Evolutionary conservation across 1,284 basidiomycete species (phyloP).

Genomic region (Trichosporon ovoides): DNA sequence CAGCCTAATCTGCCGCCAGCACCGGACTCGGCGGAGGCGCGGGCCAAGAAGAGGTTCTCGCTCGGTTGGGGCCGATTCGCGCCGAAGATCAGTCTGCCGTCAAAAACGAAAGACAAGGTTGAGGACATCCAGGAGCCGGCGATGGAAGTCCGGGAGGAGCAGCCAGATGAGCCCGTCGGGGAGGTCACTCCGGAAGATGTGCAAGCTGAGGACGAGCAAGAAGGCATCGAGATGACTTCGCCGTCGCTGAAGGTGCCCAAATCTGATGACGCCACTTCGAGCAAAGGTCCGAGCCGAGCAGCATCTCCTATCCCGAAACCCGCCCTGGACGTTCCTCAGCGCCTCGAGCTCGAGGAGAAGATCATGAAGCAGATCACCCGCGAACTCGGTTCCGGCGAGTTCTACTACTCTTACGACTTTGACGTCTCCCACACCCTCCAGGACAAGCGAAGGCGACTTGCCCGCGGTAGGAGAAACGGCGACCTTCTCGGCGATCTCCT

Average conservation of each 20-base stretch:
- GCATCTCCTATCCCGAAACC: background rate
- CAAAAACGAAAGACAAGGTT: conserved; percentile 11
- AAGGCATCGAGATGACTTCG: background rate
- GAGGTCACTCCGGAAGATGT: background rate
- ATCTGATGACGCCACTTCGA: background rate
- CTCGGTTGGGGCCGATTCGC: conserved; percentile 32
- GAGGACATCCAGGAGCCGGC: background rate
- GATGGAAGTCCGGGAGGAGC: conserved; percentile 8
- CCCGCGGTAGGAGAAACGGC: conserved; percentile 22
- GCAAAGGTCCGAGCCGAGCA: background rate
- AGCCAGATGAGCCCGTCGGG: conserved; percentile 3
- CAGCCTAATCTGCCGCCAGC: conserved; percentile 15
- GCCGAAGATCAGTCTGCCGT: conserved; percentile 22
- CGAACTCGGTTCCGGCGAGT: conserved; percentile 43
- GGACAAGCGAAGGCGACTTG: conserved; percentile 46
- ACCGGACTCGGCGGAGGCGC: conserved; percentile 11
- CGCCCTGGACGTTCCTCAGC: conserved; percentile 29
- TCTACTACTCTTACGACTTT: conserved; percentile 52
- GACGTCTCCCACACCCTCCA: conserved; percentile 54
- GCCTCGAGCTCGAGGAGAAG: conserved; percentile 46
- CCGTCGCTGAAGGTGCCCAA: conserved; percentile 1
- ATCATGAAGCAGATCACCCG: conserved; percentile 46
- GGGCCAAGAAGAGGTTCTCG: conserved; percentile 24
- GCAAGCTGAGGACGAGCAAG: background rate
- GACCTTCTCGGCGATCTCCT: conserved; percentile 30